phyloP scores from a whole-genome alignment of 208 protist species.

The Leishmania major region DNA sequence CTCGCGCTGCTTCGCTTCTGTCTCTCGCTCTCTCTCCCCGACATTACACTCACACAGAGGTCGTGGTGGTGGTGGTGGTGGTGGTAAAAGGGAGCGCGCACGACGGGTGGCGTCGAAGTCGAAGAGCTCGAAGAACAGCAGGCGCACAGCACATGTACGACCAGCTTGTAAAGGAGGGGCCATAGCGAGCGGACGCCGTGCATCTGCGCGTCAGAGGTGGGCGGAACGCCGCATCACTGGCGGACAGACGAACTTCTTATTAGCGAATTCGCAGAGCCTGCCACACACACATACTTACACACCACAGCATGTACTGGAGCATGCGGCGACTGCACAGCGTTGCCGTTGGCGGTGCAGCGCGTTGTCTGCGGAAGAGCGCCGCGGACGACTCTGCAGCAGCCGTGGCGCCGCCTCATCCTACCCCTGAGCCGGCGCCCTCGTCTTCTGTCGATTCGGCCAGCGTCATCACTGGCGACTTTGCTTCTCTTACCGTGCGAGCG shows the following conservation, averaged over 20 bases:
- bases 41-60: too few relatives aligned
- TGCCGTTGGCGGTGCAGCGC: background rate
- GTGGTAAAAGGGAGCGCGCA: background rate
- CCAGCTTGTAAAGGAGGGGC: background rate
- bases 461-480: constrained; percentile 19
- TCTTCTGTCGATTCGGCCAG: background rate
- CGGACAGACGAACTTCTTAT: background rate
- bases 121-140: background rate
- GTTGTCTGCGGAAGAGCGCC: background rate
- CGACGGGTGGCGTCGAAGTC: background rate
- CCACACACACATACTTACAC: background rate
- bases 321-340: background rate
- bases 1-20: too few relatives aligned
- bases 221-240: background rate
- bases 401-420: background rate
- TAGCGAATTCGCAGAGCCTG: background rate
- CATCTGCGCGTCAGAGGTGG: background rate
- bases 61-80: background rate
- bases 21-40: too few relatives aligned
- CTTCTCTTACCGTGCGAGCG: constrained; percentile 24
- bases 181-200: background rate
- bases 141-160: too few relatives aligned
- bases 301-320: background rate
- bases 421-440: background rate
- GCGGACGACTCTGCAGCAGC: background rate